Percentiles rank a stretch among this genome's conserved stretches.
phyloP scores from a whole-genome alignment of 495 filamentous ascomycete genomes.

The Hypoxylon lienhwacheense region DNA sequence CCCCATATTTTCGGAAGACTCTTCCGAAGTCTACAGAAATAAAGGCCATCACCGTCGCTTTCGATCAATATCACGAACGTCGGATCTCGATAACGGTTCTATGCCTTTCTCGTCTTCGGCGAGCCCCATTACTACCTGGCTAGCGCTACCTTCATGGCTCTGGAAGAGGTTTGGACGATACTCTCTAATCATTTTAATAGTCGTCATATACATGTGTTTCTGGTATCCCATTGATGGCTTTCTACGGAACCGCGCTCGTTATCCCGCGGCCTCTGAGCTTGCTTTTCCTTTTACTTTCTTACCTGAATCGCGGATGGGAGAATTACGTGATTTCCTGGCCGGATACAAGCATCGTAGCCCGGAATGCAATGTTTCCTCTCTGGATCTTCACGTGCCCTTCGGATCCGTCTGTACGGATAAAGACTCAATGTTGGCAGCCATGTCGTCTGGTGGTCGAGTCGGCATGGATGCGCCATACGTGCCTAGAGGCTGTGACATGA shows the following conservation, averaged over 20 bases:
- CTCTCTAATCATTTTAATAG: not conserved
- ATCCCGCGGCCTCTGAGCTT: not conserved
- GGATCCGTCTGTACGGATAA: conserved; percentile 47
- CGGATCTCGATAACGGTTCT: not conserved
- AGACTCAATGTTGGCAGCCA: conserved; percentile 49
- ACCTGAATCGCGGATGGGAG: conserved; percentile 14
- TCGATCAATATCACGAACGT: conserved; percentile 5
- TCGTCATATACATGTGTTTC: no score
- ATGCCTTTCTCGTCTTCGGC: not conserved
- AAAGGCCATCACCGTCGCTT: conserved; percentile 12
- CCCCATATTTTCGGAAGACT: not conserved
- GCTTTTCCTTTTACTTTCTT: conserved; percentile 11
- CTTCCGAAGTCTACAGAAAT: not conserved
- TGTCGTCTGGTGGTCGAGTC: conserved; percentile 55
- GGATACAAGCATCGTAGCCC: conserved; percentile 33
- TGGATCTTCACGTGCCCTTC: conserved; percentile 53
- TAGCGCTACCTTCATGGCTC: not conserved
- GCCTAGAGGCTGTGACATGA: conserved; percentile 54
- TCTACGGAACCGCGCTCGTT: not conserved
- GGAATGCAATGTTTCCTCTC: conserved; percentile 53
- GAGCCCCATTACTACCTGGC: not conserved
- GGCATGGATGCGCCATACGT: conserved; percentile 54
- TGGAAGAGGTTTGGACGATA: not conserved
- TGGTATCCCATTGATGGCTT: no score
- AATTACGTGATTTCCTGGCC: conserved; percentile 24